A percentile compares a stretch with the other conserved stretches of the same genome.
These are phyloP conservation scores for Solanum virginianum DNA, from an alignment of 257 asterid genomes.

Conservation along the genomic window DNA sequence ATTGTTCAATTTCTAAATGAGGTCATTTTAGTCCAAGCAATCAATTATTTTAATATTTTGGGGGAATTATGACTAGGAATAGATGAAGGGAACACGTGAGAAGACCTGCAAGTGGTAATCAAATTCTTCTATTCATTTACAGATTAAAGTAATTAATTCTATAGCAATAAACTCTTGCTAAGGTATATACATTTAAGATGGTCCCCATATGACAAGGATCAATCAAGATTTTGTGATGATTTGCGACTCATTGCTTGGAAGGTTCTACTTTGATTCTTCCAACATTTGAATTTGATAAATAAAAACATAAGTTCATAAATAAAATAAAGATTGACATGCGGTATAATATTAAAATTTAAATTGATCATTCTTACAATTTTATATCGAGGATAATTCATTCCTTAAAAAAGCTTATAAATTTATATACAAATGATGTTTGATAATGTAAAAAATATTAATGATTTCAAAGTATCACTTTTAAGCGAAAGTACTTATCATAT, in stretches of 20 bases:
- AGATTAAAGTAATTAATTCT: not conserved
- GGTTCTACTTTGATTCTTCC: not conserved
- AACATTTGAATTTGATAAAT: not conserved
- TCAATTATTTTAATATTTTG: not conserved
- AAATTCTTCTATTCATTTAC: not conserved
- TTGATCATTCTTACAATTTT: too few species aligned
- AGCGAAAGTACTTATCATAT: too few species aligned
- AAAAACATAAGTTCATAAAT: too few species aligned
- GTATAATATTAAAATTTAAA: too few species aligned
- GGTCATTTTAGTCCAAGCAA: not conserved
- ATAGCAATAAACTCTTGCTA: not conserved
- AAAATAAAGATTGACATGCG: too few species aligned
- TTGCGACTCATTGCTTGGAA: not conserved
- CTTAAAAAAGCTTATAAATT: not conserved
- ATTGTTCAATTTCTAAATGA: too few species aligned
- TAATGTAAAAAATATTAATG: not conserved
- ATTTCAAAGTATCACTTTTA: not conserved
- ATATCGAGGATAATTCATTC: not conserved
- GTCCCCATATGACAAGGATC: not conserved
- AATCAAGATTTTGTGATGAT: not conserved
- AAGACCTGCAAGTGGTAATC: not conserved
- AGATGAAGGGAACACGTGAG: not conserved
- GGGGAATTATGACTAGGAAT: not conserved
- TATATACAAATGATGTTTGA: not conserved
- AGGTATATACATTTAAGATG: not conserved